Conservation (phyloP, 495 filamentous ascomycete species). For the Aspergillus bertholletiae region DNA sequence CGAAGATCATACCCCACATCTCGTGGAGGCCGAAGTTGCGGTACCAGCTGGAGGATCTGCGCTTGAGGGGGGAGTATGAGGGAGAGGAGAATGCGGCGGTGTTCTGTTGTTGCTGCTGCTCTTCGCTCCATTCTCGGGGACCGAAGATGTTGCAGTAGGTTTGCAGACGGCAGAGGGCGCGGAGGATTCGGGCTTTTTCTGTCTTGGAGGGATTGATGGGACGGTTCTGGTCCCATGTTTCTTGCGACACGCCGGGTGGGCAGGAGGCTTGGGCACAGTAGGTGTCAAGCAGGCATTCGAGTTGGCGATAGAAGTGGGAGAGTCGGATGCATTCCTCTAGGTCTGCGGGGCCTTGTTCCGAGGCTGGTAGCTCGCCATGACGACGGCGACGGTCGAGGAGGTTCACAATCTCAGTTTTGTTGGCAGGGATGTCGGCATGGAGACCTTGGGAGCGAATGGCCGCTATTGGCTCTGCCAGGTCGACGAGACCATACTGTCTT, state of each 20-base stretch:
- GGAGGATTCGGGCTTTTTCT: conserved; percentile 10
- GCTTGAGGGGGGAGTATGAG: neutral
- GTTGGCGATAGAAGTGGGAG: conserved; percentile 1
- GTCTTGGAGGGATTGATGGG: conserved; percentile 1
- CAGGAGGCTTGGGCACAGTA: conserved; percentile 5
- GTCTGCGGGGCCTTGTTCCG: neutral
- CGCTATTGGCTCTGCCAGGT: conserved; percentile 9
- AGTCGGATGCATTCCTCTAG: conserved; percentile 5
- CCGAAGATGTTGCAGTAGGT: conserved; percentile 18
- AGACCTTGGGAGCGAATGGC: conserved; percentile 11
- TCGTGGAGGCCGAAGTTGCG: conserved; percentile 10
- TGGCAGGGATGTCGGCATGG: conserved; percentile 6
- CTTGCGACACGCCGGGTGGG: neutral
- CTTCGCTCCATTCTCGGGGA: conserved; percentile 8
- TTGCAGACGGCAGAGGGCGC: conserved; percentile 17
- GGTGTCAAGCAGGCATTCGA: conserved; percentile 2
- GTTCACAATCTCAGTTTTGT: conserved; percentile 6
- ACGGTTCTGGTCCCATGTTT: neutral
- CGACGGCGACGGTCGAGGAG: conserved; percentile 10
- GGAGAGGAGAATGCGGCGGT: neutral
- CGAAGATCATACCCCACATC: conserved; percentile 15
- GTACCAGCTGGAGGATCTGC: conserved; percentile 10
- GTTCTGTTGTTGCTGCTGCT: neutral
- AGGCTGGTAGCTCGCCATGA: neutral
- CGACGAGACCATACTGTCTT: conserved; percentile 6